Evolutionary conservation across 2,329 filamentous ascomycete species (phyloP), one percentile per base, ranked within the genome.

Genomic region (Cryphonectria radicalis): DNA sequence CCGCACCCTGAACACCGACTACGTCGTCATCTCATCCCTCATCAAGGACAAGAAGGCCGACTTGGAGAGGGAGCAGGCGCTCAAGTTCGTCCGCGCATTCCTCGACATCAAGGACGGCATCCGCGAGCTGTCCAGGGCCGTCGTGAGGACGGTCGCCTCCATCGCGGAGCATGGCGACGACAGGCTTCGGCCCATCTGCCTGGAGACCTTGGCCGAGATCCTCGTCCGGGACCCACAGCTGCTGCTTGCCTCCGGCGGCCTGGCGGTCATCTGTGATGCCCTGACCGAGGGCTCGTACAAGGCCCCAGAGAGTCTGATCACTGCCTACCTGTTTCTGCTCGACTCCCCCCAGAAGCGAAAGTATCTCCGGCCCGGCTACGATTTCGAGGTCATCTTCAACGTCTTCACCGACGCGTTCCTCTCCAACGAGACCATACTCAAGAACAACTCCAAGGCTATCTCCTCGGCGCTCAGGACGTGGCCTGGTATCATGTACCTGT

Each of bases 21-120:
- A 94, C 76, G 85, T 98, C 28, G 95, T 98, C 40, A 94, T 97
- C 55, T 86, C 95, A 77, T 98, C 96, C 0, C 84, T 99, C 46
- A 94, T 97, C 74, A 98, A 98, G 79, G 96, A 98, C 80, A 92
- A 93, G 78, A 98, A 98, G 80, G 93, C 95, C n/a, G 95, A 95
- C 76, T 93, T 99, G 25, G 96, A 99, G 83, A 89, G 97, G 68
- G 96, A 99, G 80, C 96, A 99, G 81, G 96, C 96, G 17, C 85
- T 99, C 77, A 99, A 99, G 80, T 98, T 99, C 79, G 91, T 98
- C 37, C 90, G 96, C 72, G 93, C 95, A 13, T 99, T 99, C 77
- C 84, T 99, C 3, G 96, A 99, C 78, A 94, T 98, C 74, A 98
- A 98, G 78, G 93, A 94, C 74, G 96, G 96, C 14, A 91, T 97